phyloP scores from a whole-genome alignment of 164 flowering plant genomes.

The Vitis riparia region DNA sequence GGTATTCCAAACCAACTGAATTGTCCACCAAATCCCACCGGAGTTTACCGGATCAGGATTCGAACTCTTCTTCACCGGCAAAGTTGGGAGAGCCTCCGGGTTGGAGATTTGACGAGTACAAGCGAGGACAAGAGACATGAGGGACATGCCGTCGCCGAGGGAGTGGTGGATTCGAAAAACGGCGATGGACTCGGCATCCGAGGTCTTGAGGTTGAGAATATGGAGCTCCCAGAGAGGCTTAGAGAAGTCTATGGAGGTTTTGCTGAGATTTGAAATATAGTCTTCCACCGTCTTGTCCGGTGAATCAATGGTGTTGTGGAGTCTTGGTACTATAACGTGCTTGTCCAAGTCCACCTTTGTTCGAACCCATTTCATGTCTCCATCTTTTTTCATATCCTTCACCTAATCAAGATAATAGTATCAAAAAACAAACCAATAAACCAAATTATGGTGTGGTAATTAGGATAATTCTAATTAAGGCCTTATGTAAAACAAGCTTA shows the following conservation, averaged over 20 bases:
- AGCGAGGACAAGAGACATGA: constrained; percentile 57
- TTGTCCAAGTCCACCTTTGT: constrained; percentile 42
- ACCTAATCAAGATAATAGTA: constrained; percentile 19
- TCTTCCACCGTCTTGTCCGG: constrained; percentile 53
- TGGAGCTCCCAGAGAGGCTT: constrained; percentile 75
- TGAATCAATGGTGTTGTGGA: constrained; percentile 25
- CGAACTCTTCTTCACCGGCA: constrained; percentile 29
- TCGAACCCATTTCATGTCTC: constrained; percentile 42
- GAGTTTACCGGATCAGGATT: too few relatives aligned
- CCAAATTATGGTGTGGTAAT: too few relatives aligned
- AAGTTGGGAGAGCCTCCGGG: constrained; percentile 46
- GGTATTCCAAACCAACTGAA: constrained; percentile 39
- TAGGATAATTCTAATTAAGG: too few relatives aligned
- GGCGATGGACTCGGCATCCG: constrained; percentile 42
- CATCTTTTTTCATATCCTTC: constrained; percentile 21
- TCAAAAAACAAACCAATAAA: too few relatives aligned
- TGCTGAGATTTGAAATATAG: constrained; percentile 40
- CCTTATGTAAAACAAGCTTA: too few relatives aligned
- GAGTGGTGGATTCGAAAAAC: constrained; percentile 67
- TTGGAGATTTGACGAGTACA: constrained; percentile 44
- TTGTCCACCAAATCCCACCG: constrained; percentile 22
- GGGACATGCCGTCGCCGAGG: constrained; percentile 69
- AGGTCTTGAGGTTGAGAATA: constrained; percentile 49
- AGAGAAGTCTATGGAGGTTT: constrained; percentile 39
- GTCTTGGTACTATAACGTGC: constrained; percentile 41